Conservation (phyloP, 2,329 filamentous ascomycete genomes). For the Diaporthe sp. region DNA sequence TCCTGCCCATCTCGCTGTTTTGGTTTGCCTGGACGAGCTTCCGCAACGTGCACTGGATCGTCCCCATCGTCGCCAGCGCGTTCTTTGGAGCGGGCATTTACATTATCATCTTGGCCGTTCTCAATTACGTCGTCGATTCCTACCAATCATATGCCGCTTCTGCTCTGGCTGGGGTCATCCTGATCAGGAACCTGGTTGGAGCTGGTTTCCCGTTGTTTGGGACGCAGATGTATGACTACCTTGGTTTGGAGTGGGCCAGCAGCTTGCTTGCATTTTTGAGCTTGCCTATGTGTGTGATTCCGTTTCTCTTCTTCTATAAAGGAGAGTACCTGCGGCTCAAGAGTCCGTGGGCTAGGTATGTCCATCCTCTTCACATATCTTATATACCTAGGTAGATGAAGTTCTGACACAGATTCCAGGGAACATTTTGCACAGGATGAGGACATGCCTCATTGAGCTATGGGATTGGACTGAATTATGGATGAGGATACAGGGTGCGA, state of each 20-base stretch:
- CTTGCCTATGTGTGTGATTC: constrained; percentile 62
- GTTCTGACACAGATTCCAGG: neutral
- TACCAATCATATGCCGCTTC: constrained; percentile 29
- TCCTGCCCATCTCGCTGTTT: constrained; percentile 78
- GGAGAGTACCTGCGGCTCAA: constrained; percentile 57
- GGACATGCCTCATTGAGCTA: constrained; percentile 27
- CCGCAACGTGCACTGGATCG: constrained; percentile 69
- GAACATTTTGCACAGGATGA: constrained; percentile 38
- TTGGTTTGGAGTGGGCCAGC: constrained; percentile 63
- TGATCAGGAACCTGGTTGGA: constrained; percentile 69
- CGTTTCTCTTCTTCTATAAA: constrained; percentile 67
- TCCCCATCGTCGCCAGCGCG: constrained; percentile 67
- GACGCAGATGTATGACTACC: constrained; percentile 64
- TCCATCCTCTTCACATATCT: rapidly evolving
- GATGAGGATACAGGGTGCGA: neutral
- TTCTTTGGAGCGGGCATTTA: constrained; percentile 58
- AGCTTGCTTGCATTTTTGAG: constrained; percentile 65
- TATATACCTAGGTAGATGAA: neutral
- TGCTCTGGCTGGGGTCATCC: constrained; percentile 48
- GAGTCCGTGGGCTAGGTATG: constrained; percentile 51
- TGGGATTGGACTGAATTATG: neutral
- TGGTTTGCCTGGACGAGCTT: constrained; percentile 80
- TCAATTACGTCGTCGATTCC: constrained; percentile 36
- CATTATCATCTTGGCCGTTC: constrained; percentile 37
- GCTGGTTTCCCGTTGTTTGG: constrained; percentile 74